Conservation (phyloP, 441 rosid species). For the Erysimum pusillum region DNA sequence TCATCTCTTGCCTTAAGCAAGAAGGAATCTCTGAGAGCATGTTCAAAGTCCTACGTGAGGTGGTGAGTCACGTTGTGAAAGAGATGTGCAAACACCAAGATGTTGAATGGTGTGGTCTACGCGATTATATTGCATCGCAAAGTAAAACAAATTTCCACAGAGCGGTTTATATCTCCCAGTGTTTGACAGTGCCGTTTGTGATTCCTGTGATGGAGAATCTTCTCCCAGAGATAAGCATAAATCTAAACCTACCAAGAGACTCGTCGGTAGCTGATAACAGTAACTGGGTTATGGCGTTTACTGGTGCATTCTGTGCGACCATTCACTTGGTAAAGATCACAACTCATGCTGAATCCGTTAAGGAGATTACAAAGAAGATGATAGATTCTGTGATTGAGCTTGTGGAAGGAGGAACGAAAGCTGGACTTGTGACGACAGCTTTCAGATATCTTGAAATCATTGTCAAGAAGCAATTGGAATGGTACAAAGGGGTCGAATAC, state of each 20-base stretch:
- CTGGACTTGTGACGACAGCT: conserved; percentile 21
- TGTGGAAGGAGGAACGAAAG: conserved; percentile 19
- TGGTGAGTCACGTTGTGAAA: neutral
- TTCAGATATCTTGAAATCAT: conserved; percentile 14
- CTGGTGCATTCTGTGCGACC: neutral
- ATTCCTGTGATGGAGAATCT: neutral
- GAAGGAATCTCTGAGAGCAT: neutral
- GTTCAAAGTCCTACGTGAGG: conserved; percentile 22
- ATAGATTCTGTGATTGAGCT: conserved; percentile 1
- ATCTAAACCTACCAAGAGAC: conserved; percentile 20
- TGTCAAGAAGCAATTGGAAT: conserved; percentile 1
- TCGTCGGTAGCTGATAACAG: conserved; percentile 3
- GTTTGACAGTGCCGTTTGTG: conserved; percentile 18
- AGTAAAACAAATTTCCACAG: neutral
- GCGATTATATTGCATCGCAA: neutral
- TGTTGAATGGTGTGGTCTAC: neutral
- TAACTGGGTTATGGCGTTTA: conserved; percentile 11
- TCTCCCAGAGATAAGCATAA: conserved; percentile 13
- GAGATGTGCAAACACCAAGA: neutral
- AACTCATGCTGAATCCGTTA: neutral
- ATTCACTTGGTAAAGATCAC: neutral
- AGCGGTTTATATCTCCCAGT: conserved; percentile 27
- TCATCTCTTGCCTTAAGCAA: conserved; percentile 5
- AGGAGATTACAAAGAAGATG: neutral
- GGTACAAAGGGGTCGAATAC: neutral